These are phyloP conservation scores for Pyrus hybrid DNA, from an alignment of 331 rosid species.

Conservation along the genomic window DNA sequence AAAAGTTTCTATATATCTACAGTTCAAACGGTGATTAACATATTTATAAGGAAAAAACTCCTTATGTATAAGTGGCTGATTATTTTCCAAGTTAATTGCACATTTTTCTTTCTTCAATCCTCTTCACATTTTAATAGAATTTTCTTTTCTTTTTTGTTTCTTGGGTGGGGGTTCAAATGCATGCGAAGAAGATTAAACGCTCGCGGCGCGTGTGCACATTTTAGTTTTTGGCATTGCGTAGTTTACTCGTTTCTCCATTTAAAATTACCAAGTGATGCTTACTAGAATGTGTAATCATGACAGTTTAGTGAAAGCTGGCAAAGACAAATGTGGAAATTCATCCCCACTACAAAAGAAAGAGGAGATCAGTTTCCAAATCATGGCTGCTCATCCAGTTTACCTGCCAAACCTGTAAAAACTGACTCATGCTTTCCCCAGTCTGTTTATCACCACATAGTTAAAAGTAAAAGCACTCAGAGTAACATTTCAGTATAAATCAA, in stretches of 20 bases:
- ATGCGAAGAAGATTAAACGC: not conserved
- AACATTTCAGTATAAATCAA: slow-evolving; percentile 35
- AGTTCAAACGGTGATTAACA: not conserved
- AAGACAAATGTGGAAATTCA: slow-evolving; percentile 23
- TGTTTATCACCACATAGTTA: slow-evolving; percentile 4
- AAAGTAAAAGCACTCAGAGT: slow-evolving; percentile 15
- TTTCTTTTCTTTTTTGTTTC: not conserved
- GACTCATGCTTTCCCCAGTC: not conserved
- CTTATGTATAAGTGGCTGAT: not conserved
- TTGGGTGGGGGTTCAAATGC: not conserved
- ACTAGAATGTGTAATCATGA: not conserved
- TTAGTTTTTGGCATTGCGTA: not conserved
- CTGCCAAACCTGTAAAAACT: slow-evolving; percentile 18
- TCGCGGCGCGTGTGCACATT: not conserved
- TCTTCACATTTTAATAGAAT: not conserved
- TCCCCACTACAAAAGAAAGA: slow-evolving; percentile 7
- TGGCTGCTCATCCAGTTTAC: slow-evolving; percentile 19
- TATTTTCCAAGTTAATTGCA: not conserved
- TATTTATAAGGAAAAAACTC: not conserved
- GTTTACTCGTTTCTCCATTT: too few relatives aligned
- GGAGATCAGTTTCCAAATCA: not conserved
- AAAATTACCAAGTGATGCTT: slow-evolving; percentile 1
- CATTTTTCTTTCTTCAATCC: not conserved
- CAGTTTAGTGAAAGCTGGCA: not conserved
- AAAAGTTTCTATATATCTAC: too few relatives aligned